These are phyloP conservation scores for Blastocystis sp. DNA, from an alignment of 352 stramenopile genomes.

Conservation along the genomic window DNA sequence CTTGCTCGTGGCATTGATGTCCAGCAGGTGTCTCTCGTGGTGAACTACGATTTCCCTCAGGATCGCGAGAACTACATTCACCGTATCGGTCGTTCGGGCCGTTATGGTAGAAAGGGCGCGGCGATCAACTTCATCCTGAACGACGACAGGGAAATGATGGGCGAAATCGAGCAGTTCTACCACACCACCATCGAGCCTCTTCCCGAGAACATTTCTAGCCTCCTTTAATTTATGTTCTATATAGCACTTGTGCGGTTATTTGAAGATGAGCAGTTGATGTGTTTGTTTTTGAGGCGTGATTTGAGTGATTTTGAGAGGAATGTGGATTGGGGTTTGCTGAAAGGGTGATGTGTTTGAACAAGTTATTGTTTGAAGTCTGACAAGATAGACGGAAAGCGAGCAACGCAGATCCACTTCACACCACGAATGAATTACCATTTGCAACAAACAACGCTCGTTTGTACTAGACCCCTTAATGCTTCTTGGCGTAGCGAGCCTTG, in stretches of 20 bases:
- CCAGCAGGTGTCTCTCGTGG: slow-evolving; percentile 93
- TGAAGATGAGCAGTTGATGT: slow-evolving; percentile 11
- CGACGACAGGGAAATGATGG: slow-evolving; percentile 95
- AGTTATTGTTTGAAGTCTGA: no score
- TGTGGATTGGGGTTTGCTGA: no score
- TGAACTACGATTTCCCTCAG: slow-evolving; percentile 99
- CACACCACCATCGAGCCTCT: slow-evolving; percentile 99
- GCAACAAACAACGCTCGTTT: slow-evolving; percentile 61
- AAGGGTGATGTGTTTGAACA: no score
- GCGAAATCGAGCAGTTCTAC: slow-evolving; percentile 99
- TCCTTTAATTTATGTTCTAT: slow-evolving; percentile 87
- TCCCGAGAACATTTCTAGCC: slow-evolving; percentile 97
- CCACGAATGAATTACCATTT: slow-evolving; percentile 9
- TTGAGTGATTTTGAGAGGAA: no score
- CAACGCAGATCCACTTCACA: not conserved
- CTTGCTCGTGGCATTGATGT: slow-evolving; percentile 99
- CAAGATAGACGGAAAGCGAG: no score
- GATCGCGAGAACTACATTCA: slow-evolving; percentile 99
- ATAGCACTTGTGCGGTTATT: slow-evolving; percentile 52
- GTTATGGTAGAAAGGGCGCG: slow-evolving; percentile 99
- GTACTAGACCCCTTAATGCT: slow-evolving; percentile 81
- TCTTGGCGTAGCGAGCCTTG: slow-evolving; percentile 98
- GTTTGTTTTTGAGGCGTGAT: no score
- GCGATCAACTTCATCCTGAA: slow-evolving; percentile 99
- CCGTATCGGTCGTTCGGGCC: slow-evolving; percentile 97